phyloP scores from a whole-genome alignment of 768 basidiomycete species.

The Rhodotorula sphaerocarpa region DNA sequence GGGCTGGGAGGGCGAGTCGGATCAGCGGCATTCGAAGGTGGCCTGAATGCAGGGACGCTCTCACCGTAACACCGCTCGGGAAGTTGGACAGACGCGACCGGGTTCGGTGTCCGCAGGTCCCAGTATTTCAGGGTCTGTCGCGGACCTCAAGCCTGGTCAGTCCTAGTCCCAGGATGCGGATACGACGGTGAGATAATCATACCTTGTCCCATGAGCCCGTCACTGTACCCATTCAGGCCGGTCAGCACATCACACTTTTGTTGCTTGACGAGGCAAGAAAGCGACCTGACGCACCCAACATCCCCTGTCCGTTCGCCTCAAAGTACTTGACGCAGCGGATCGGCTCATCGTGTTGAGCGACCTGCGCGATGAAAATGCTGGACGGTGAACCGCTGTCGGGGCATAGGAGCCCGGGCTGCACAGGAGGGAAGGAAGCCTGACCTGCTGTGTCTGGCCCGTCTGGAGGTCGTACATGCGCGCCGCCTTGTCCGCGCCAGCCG shows the following conservation, averaged over 20 bases:
- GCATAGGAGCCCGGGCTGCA: too few relatives aligned
- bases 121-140: conserved; percentile 60
- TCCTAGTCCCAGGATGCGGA: too few relatives aligned
- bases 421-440: conserved; percentile 68
- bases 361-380: not conserved
- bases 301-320: conserved; percentile 48
- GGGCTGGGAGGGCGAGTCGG: conserved; percentile 1
- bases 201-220: conserved; percentile 98
- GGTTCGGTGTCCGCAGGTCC: conserved; percentile 70
- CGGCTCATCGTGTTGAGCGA: conserved; percentile 38
- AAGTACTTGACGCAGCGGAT: conserved; percentile 36
- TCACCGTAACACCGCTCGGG: conserved; percentile 84
- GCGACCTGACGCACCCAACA: conserved; percentile 23
- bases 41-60: conserved; percentile 53
- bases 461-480: conserved; percentile 85
- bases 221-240: conserved; percentile 47
- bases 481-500: conserved; percentile 88
- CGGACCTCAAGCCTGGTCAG: too few relatives aligned
- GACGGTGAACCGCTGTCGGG: not conserved
- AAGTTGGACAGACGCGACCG: conserved; percentile 69
- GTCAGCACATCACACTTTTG: not conserved
- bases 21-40: too few relatives aligned
- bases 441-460: conserved; percentile 74
- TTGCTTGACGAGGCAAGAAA: not conserved
- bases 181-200: too few relatives aligned